A percentile compares a stretch with the other conserved stretches of the same genome.
Evolutionary conservation across 1,139 yeast species (phyloP).

Genomic region (Lodderomyces pseudojiufengensis): DNA sequence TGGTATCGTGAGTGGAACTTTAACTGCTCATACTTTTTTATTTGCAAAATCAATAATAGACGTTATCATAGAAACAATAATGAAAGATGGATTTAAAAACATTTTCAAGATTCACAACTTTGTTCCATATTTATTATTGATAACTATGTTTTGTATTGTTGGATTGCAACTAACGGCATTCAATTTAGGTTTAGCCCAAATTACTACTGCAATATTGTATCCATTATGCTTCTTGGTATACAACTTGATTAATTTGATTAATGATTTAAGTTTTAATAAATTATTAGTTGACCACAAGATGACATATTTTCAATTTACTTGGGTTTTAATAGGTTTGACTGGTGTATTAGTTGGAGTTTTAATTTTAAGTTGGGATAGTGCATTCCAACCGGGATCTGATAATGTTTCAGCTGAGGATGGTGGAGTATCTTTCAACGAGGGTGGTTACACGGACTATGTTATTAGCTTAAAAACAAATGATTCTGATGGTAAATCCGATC

Average conservation of each 20-base stretch:
- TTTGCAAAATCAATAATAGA: slow-evolving; percentile 84
- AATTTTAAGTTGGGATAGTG: slow-evolving; percentile 44
- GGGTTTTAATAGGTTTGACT: slow-evolving; percentile 38
- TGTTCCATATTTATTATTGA: slow-evolving; percentile 49
- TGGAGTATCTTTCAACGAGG: too few relatives aligned
- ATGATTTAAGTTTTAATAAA: slow-evolving; percentile 58
- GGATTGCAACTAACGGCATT: slow-evolving; percentile 69
- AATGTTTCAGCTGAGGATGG: neutral
- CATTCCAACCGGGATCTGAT: slow-evolving; percentile 20
- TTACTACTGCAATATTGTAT: slow-evolving; percentile 75
- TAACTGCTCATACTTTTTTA: slow-evolving; percentile 81
- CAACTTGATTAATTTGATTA: slow-evolving; percentile 69
- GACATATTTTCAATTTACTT: slow-evolving; percentile 27
- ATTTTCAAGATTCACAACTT: slow-evolving; percentile 18
- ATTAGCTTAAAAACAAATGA: neutral
- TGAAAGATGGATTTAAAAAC: slow-evolving; percentile 16
- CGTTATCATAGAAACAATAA: slow-evolving; percentile 48
- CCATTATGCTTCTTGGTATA: slow-evolving; percentile 85
- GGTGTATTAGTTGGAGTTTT: slow-evolving; percentile 42
- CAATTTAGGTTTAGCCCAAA: slow-evolving; percentile 67
- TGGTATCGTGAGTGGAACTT: slow-evolving; percentile 72
- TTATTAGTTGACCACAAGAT: slow-evolving; percentile 27
- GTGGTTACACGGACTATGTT: neutral
- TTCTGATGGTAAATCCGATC: slow-evolving; percentile 5
- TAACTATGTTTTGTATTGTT: slow-evolving; percentile 63